Evolutionary conservation across 176 grass and related monocot species (phyloP), one percentile per base, ranked within the genome.

Genomic region (Coix lacrymajobi): DNA sequence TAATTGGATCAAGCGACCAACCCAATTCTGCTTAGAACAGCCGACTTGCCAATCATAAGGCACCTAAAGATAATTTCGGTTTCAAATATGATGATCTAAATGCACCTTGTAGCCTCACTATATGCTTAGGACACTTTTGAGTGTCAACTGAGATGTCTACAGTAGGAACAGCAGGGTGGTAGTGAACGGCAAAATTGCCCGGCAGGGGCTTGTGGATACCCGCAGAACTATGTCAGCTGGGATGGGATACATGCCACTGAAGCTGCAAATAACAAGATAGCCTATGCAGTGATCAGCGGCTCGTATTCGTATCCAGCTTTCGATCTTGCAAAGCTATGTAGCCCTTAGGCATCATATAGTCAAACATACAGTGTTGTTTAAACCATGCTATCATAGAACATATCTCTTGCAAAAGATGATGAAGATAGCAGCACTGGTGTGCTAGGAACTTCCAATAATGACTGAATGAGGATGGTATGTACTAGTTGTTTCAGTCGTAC

Each of bases 231-330:
- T 12, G 86, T 91, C 58, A 98, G 90, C 77, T 95, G 95, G 92
- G 86, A 98, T 0, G 95, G 92, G 22, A 93, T 98, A 29, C 95
- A 95, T 89, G 75, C 88, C 39, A 94, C 92, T 0, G 90, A 97
- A 74, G 84, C 90, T 71, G 92, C 88, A 45, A 94, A 94, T 39
- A 86, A 60, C 43, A 69, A 75, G 70, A 51, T 97, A 26, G 22
- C 84, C 0, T 72, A 14, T 61, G 78, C 84, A 11, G 71, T 97
- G 13, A 82, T 94, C 3, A 84, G 79, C 36, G 84, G 78, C 19
- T 88, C 81, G 0, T 69, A 76, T 61, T 92, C 79, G 1, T 64
- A 87, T n/a, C 92, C 92, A 45, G 46, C 52, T 52, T 85, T 90
- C 4, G 25, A 63, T 76, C 85, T 94, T 30, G 84, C 81, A 0